Conservation (phyloP, 768 basidiomycete genomes). For the Hericium rajendrae region DNA sequence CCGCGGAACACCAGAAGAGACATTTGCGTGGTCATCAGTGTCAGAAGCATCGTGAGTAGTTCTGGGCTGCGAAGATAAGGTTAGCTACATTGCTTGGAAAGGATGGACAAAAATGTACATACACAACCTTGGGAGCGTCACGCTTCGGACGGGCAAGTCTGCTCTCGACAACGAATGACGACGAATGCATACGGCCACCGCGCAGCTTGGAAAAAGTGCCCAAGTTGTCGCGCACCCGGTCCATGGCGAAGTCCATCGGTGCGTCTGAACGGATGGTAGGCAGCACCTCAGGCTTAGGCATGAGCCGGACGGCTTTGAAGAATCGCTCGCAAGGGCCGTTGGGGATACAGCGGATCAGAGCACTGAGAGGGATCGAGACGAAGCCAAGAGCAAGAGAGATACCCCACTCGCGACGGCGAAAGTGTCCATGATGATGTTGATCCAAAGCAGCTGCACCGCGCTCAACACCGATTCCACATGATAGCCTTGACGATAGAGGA, state of each 20-base stretch:
- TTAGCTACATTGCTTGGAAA: constrained; percentile 15
- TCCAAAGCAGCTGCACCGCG: constrained; percentile 96
- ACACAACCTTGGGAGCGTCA: constrained; percentile 35
- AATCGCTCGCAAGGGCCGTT: constrained; percentile 67
- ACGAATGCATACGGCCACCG: constrained; percentile 81
- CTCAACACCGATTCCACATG: constrained; percentile 89
- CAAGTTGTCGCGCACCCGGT: constrained; percentile 80
- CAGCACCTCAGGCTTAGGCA: constrained; percentile 55
- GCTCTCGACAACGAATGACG: constrained; percentile 78
- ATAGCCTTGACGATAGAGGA: constrained; percentile 94
- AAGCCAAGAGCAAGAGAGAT: constrained; percentile 83
- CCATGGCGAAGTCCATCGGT: constrained; percentile 72
- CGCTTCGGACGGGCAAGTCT: constrained; percentile 48
- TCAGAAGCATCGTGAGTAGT: constrained; percentile 69
- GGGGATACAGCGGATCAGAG: constrained; percentile 69
- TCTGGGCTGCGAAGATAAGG: constrained; percentile 42
- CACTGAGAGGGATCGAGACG: constrained; percentile 83
- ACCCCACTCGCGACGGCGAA: constrained; percentile 94
- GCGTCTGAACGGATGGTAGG: constrained; percentile 51
- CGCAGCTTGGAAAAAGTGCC: constrained; percentile 72
- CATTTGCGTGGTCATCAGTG: constrained; percentile 67
- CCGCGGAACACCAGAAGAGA: constrained; percentile 48
- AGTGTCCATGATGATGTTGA: constrained; percentile 98
- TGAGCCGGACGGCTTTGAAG: constrained; percentile 44
- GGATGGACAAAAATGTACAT: constrained; percentile 23